These are phyloP conservation scores for Cryptosporidium felis DNA, from an alignment of 169 alveolate species.

Conservation along the genomic window DNA sequence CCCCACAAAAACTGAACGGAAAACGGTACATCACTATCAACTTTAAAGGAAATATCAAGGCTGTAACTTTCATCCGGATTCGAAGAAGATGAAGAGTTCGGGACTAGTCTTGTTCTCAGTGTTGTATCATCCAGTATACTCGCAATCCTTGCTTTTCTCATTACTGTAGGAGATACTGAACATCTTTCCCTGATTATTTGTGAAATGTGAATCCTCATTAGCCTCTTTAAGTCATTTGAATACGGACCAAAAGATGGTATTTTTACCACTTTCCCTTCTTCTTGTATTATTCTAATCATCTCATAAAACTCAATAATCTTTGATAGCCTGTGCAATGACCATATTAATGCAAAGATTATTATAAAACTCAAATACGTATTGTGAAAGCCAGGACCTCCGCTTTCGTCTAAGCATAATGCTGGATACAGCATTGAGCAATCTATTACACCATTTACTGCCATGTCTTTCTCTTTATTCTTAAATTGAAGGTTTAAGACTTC, in stretches of 20 bases:
- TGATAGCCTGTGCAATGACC: conserved; percentile 11
- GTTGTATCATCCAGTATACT: conserved; percentile 20
- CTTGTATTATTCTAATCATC: conserved; percentile 35
- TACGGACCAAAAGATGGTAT: conserved; percentile 53
- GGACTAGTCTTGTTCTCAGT: conserved; percentile 31
- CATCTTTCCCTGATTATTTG: conserved; percentile 55
- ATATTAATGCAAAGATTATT: not conserved
- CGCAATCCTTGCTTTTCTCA: conserved; percentile 1
- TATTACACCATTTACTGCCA: too few relatives aligned
- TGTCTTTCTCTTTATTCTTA: too few relatives aligned
- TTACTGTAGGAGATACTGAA: conserved; percentile 29
- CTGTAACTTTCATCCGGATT: conserved; percentile 59
- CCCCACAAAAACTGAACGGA: conserved; percentile 62
- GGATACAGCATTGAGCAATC: conserved; percentile 41
- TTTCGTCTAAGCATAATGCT: conserved; percentile 31
- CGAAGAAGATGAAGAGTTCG: conserved; percentile 64
- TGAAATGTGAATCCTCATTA: conserved; percentile 7
- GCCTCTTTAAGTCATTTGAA: conserved; percentile 55
- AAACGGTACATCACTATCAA: conserved; percentile 8
- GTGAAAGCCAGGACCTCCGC: conserved; percentile 63
- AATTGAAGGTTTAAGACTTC: too few relatives aligned
- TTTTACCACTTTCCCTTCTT: conserved; percentile 9
- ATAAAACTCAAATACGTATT: conserved; percentile 7
- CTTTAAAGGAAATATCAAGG: conserved; percentile 36
- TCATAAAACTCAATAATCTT: conserved; percentile 45